These are phyloP conservation scores for Claviceps arundinis DNA, from an alignment of 2,329 filamentous ascomycete species.

Conservation along the genomic window DNA sequence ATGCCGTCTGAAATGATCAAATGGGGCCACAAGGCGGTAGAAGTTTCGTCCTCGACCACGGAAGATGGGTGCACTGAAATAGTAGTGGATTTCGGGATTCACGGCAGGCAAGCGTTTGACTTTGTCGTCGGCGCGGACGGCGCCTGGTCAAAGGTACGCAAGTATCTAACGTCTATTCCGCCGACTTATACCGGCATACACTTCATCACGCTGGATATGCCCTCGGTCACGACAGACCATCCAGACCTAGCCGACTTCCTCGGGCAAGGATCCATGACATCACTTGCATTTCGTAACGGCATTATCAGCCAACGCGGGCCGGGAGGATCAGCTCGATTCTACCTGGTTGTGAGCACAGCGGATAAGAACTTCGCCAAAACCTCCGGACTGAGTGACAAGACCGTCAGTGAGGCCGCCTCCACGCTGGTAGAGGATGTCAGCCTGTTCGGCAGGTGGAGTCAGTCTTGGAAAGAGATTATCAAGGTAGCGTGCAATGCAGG, in stretches of 20 bases:
- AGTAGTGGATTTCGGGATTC: constrained; percentile 12
- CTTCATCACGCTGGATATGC: background rate
- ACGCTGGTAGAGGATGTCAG: background rate
- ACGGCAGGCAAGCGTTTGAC: constrained; percentile 7
- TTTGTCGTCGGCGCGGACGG: constrained; percentile 11
- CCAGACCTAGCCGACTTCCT: background rate
- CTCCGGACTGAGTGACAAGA: background rate
- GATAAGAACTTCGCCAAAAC: background rate
- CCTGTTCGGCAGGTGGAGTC: background rate
- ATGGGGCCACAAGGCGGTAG: background rate
- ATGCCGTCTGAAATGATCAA: background rate
- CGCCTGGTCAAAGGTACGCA: background rate
- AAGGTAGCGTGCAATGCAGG: background rate
- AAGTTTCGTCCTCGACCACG: constrained; percentile 5
- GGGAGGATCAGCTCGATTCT: background rate
- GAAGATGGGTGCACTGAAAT: constrained; percentile 8
- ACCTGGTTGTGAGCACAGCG: background rate
- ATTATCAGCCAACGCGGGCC: background rate
- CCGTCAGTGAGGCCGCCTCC: background rate
- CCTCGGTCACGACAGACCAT: background rate
- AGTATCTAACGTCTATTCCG: background rate
- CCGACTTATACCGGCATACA: background rate
- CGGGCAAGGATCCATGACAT: background rate
- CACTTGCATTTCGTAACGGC: background rate
- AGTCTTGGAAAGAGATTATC: background rate